Conservation (phyloP, 2,329 filamentous ascomycete species). For the Monosporascus sp. region DNA sequence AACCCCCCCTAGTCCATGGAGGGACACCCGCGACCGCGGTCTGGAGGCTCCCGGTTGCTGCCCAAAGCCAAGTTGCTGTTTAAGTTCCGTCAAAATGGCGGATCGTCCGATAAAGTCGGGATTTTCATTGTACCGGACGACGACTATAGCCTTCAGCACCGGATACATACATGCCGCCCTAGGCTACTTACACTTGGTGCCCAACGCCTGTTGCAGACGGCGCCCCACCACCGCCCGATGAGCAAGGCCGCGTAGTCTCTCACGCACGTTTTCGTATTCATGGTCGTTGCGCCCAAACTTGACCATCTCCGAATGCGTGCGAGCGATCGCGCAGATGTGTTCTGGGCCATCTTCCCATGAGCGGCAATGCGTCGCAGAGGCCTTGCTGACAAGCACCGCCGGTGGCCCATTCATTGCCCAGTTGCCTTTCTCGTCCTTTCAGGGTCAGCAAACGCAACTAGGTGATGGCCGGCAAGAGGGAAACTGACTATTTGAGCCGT, state of each 20-base stretch:
- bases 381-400: conserved; percentile 15
- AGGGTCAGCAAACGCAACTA: background rate
- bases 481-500: conserved; percentile 14
- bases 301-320: conserved; percentile 17
- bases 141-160: too few species aligned
- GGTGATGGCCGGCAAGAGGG: background rate
- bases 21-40: too few species aligned
- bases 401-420: conserved; percentile 19
- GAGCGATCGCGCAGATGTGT: conserved; percentile 14
- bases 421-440: conserved; percentile 10
- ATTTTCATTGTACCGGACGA: too few species aligned
- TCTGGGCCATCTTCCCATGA: conserved; percentile 15
- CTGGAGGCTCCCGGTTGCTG: too few species aligned
- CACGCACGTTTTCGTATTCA: conserved; percentile 8
- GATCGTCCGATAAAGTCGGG: too few species aligned
- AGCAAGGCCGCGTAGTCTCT: conserved; percentile 21
- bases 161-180: too few species aligned
- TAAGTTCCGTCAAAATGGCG: too few species aligned
- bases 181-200: too few species aligned
- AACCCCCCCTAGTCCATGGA: too few species aligned
- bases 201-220: too few species aligned
- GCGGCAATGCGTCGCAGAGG: conserved; percentile 20
- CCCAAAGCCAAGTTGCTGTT: too few species aligned
- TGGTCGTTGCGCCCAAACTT: conserved; percentile 17
- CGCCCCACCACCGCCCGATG: too few species aligned